phyloP scores from a whole-genome alignment of 164 flowering plant species.

The Saururus chinensis region DNA sequence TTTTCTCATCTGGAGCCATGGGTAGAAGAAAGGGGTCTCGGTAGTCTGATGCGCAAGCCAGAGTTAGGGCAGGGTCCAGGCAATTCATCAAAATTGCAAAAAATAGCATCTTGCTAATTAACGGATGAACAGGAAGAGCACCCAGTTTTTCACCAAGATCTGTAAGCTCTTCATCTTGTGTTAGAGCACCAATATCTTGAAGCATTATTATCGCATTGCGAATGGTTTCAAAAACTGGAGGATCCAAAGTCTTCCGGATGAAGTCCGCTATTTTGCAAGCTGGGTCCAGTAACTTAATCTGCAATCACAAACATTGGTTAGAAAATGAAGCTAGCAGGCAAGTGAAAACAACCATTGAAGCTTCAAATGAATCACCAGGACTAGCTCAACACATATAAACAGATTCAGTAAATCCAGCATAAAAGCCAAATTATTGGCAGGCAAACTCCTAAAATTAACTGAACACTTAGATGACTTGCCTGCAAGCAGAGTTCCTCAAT shows the following conservation, averaged over 20 bases:
- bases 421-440: neutral
- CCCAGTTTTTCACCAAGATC: conserved; percentile 80
- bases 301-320: conserved; percentile 3
- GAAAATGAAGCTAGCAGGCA: neutral
- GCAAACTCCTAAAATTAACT: neutral
- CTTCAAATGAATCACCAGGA: neutral
- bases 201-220: conserved; percentile 68
- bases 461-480: conserved; percentile 26
- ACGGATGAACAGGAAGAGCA: conserved; percentile 81
- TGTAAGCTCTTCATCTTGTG: conserved; percentile 64
- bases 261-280: conserved; percentile 53
- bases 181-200: conserved; percentile 84
- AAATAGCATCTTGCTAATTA: conserved; percentile 86
- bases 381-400: neutral
- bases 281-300: conserved; percentile 88
- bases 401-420: neutral
- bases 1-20: conserved; percentile 51
- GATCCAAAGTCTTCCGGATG: conserved; percentile 70
- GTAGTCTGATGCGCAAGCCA: conserved; percentile 83
- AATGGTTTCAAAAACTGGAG: conserved; percentile 72
- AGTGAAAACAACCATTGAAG: neutral
- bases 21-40: conserved; percentile 79
- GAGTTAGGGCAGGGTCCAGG: conserved; percentile 88
- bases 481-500: conserved; percentile 93
- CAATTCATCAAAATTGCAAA: conserved; percentile 82